Evolutionary conservation across 2,329 filamentous ascomycete species (phyloP).

Genomic region (Aureobasidium melanogenum): DNA sequence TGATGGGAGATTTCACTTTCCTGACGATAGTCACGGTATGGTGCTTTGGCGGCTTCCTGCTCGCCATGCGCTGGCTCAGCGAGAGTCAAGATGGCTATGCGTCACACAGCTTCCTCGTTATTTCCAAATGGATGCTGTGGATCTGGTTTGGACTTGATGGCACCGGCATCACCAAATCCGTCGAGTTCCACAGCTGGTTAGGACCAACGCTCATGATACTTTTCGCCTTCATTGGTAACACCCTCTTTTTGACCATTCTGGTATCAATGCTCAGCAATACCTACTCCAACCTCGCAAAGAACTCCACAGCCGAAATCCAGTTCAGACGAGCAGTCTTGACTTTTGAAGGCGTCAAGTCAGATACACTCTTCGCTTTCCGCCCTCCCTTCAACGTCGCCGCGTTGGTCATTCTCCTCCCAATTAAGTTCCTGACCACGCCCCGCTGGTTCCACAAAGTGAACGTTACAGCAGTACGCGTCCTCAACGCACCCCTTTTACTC

Average conservation of each 20-base stretch:
- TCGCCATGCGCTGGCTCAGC: slow-evolving; percentile 71
- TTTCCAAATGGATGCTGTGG: slow-evolving; percentile 86
- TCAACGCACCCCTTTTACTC: slow-evolving; percentile 68
- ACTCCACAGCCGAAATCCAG: slow-evolving; percentile 74
- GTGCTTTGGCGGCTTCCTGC: slow-evolving; percentile 75
- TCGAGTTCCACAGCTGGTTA: slow-evolving; percentile 69
- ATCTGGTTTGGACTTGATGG: slow-evolving; percentile 85
- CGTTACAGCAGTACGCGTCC: slow-evolving; percentile 61
- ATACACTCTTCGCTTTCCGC: slow-evolving; percentile 73
- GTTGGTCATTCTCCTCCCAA: slow-evolving; percentile 61
- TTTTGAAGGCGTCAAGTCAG: slow-evolving; percentile 76
- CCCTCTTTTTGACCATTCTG: slow-evolving; percentile 78
- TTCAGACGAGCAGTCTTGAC: slow-evolving; percentile 74
- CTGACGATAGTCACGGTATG: slow-evolving; percentile 66
- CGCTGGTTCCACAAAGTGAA: slow-evolving; percentile 90
- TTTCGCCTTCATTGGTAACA: slow-evolving; percentile 80
- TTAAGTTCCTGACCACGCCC: slow-evolving; percentile 68
- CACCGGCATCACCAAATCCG: slow-evolving; percentile 47
- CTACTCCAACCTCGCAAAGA: slow-evolving; percentile 66
- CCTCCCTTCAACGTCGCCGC: slow-evolving; percentile 79
- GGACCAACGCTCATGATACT: slow-evolving; percentile 73
- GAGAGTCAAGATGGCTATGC: slow-evolving; percentile 41
- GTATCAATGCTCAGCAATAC: slow-evolving; percentile 82
- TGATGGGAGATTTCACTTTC: slow-evolving; percentile 80
- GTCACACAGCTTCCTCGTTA: slow-evolving; percentile 48